Conservation (phyloP, 2,329 filamentous ascomycete species). For the Fusarium austroafricanum region DNA sequence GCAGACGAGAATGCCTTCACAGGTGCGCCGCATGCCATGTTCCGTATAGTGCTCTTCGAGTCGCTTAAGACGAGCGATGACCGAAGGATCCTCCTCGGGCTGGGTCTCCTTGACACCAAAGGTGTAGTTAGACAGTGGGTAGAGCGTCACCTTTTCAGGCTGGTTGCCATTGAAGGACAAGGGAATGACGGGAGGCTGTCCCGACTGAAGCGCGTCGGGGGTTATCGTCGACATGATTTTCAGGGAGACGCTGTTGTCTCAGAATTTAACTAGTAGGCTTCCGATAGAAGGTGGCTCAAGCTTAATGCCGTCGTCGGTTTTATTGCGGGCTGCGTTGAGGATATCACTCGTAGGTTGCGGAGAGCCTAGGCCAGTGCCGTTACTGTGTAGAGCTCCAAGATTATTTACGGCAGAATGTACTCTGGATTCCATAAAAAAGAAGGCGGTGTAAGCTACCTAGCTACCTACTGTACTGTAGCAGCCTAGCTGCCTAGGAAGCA, state of each 20-base stretch:
- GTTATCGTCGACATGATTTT: conserved; percentile 84
- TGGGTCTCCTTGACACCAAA: conserved; percentile 99
- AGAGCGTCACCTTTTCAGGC: conserved; percentile 88
- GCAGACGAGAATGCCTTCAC: conserved; percentile 96
- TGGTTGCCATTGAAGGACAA: conserved; percentile 90
- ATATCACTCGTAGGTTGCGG: conserved; percentile 12
- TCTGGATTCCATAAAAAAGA: neutral
- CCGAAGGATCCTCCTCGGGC: conserved; percentile 96
- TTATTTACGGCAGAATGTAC: conserved; percentile 32
- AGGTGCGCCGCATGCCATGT: conserved; percentile 96
- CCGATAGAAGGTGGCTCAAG: neutral
- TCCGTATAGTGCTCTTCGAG: conserved; percentile 94
- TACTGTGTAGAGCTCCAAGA: conserved; percentile 22
- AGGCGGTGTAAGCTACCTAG: conserved; percentile 16
- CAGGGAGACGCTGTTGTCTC: neutral
- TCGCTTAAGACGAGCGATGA: conserved; percentile 89
- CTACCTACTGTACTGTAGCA: no score
- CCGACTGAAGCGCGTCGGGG: conserved; percentile 79
- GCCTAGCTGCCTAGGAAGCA: no score
- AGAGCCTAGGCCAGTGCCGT: conserved; percentile 12
- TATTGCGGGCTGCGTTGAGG: conserved; percentile 11
- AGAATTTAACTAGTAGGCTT: neutral
- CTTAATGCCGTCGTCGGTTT: neutral
- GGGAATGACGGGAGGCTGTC: conserved; percentile 80
- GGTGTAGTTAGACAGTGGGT: conserved; percentile 97